phyloP scores from a whole-genome alignment of 2,329 filamentous ascomycete genomes.

The Trichoderma harzianum region DNA sequence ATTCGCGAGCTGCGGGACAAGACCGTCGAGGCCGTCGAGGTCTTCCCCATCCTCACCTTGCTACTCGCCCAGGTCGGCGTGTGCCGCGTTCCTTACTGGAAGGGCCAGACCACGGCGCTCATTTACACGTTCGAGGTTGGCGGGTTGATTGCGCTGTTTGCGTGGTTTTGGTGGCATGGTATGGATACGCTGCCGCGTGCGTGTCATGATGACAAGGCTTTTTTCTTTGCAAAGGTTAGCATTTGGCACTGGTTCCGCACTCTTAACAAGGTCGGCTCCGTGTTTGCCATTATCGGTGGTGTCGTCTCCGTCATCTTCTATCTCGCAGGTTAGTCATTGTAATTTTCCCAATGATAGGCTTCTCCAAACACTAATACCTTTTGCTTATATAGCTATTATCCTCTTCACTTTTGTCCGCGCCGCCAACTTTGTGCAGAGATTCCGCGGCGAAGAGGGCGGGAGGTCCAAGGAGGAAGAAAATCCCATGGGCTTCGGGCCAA shows the following conservation, averaged over 20 bases:
- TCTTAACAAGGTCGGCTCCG: constrained; percentile 25
- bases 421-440: background rate
- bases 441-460: background rate
- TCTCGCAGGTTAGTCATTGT: constrained; percentile 13
- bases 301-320: constrained; percentile 18
- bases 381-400: background rate
- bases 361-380: background rate
- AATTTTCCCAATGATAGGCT: too few species aligned
- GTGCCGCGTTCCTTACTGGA: constrained; percentile 20
- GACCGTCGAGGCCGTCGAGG: constrained; percentile 24
- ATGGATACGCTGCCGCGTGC: constrained; percentile 24
- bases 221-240: constrained; percentile 30
- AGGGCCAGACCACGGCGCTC: constrained; percentile 19
- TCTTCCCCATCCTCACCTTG: constrained; percentile 25
- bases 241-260: constrained; percentile 28
- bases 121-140: constrained; percentile 23
- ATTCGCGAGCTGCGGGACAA: background rate
- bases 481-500: background rate
- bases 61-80: constrained; percentile 24
- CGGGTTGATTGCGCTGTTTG: constrained; percentile 21
- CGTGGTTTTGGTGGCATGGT: constrained; percentile 28
- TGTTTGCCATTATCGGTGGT: constrained; percentile 19
- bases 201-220: constrained; percentile 26
- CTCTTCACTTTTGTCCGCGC: constrained; percentile 4
- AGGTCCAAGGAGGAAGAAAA: background rate